Base-by-base conservation (phyloP, 2,329 filamentous ascomycete genomes). In the Aspergillus neotritici region DNA sequence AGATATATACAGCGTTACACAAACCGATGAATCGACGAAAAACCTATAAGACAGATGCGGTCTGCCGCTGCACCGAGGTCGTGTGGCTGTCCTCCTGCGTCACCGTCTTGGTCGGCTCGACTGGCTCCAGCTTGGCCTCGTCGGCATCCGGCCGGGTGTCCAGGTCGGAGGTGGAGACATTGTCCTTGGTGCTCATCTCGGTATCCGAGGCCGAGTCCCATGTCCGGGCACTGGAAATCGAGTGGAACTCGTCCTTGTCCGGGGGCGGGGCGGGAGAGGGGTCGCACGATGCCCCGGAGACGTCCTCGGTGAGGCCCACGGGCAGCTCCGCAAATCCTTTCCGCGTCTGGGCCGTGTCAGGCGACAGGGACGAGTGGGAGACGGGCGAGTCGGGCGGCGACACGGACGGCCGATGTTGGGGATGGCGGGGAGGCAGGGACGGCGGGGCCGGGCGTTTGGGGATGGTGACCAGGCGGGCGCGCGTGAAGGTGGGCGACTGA, bases 381-480 rank as follows among this genome's bases (percentile, higher is more conserved):
- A 59, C 2, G 54, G 46, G 30, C 61, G 57, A 2, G 49, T 48
- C 47, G 3, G 43, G 62, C 40, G 38, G 56, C 35, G 49, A 58
- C 32, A 47, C 48, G 42, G 48, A 56, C 47, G 44, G 49, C 40
- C 64, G 64, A 8, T 59, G 53, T 12, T 87, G 21, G 7, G 21
- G 84, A 59, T 86, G 94, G 37, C 89, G 76, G 3, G 80, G 76
- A 1, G 90, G 90, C 10, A 95, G 76, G 7, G 86, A 82, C 1
- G 90, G 89, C 1, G 87, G 57, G 1, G 83, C 67, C 21, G 21
- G 21, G 30, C 88, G 79, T 68, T 91, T 94, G 10, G 86, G 82
- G 46, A 96, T 94, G 35, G 81, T 89, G 21, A 96, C 87, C 39
- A 96, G 73, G 39, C 84, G 84, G 16, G 88, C 87, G 58, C 86